Evolutionary conservation across 495 filamentous ascomycete genomes (phyloP), one percentile per base, ranked within the genome.

Genomic region (Hypomontagnella monticulosa): DNA sequence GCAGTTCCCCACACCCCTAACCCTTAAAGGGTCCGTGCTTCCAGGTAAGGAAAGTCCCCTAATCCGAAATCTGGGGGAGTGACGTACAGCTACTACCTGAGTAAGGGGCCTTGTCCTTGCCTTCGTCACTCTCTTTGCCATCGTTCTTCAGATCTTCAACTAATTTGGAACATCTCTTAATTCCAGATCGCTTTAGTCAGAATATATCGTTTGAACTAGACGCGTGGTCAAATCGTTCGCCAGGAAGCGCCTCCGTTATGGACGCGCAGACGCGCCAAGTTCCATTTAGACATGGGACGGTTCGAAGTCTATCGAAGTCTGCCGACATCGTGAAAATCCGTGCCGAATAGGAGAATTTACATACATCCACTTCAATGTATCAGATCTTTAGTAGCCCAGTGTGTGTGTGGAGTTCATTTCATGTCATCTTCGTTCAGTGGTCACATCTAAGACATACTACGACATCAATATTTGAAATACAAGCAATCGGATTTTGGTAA

Each of bases 31-130:
- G 37, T 34, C 34, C 44, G 59, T 62, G 36, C 34, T 56, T 46
- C 62, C 62, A 23, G 11, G 16, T 23, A 41, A 27, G 16, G 34
- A 38, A 48, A 55, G 50, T 49, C 43, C 42, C 53, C 56, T 52
- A 57, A 51, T 38, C 49, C 12, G 11, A 51, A 32, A 55, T 38
- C 43, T 44, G 43, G 51, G 36, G 42, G 27, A 38, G 60, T 27
- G 23, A 27, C 23, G 23, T 27, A 27, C 23, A 27, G 23, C 6
- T 50, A n/a, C n/a, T n/a, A n/a, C n/a, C 27, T 66, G 50, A 66
- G n/a, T n/a, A n/a, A n/a, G n/a, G 44, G 63, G 40, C 14, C 20
- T 27, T 37, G 38, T 52, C 38, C 42, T 41, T 20, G 40, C 14
- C 30, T 8, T 27, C 19, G 16, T 46, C 23, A 46, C 15, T 50